Conservation (phyloP, 1,284 basidiomycete genomes). For the Polyporus tsugae region DNA sequence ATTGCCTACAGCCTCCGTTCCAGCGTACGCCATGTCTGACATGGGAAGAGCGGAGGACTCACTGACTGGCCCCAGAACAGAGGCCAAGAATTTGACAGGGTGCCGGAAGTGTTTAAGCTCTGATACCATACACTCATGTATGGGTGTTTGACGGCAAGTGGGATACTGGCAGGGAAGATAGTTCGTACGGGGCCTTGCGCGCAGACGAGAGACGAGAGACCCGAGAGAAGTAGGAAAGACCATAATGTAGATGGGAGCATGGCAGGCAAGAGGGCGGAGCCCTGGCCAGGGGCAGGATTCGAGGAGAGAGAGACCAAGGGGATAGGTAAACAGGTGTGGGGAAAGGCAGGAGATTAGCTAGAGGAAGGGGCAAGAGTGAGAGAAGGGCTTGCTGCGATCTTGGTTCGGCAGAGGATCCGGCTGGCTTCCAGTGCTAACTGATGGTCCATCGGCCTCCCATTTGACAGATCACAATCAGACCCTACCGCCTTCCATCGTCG, state of each 20-base stretch:
- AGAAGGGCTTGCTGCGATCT: conserved; percentile 3
- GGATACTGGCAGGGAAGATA: conserved; percentile 23
- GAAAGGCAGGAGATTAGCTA: conserved; percentile 22
- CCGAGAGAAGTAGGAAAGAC: conserved; percentile 16
- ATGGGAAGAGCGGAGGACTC: not conserved
- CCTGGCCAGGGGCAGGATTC: conserved; percentile 7
- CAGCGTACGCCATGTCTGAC: not conserved
- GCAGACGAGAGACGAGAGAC: conserved; percentile 17
- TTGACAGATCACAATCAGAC: not conserved
- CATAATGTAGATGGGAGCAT: conserved; percentile 20
- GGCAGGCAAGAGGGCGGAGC: conserved; percentile 6
- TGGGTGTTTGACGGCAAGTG: conserved; percentile 26
- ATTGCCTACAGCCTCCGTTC: not conserved
- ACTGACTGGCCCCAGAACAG: conserved; percentile 19
- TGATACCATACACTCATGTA: conserved; percentile 26
- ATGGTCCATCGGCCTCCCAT: not conserved
- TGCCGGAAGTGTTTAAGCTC: not conserved
- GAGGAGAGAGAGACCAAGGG: conserved; percentile 9
- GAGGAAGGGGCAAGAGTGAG: not conserved
- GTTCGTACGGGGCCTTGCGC: conserved; percentile 19
- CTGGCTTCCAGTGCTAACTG: not conserved
- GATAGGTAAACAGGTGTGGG: conserved; percentile 14
- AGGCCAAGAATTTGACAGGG: conserved; percentile 18
- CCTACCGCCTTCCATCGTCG: not conserved
- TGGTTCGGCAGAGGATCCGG: not conserved